Evolutionary conservation across 1,139 yeast species (phyloP), one percentile per base, ranked within the genome.

Genomic region (Kodamaea fungicola): DNA sequence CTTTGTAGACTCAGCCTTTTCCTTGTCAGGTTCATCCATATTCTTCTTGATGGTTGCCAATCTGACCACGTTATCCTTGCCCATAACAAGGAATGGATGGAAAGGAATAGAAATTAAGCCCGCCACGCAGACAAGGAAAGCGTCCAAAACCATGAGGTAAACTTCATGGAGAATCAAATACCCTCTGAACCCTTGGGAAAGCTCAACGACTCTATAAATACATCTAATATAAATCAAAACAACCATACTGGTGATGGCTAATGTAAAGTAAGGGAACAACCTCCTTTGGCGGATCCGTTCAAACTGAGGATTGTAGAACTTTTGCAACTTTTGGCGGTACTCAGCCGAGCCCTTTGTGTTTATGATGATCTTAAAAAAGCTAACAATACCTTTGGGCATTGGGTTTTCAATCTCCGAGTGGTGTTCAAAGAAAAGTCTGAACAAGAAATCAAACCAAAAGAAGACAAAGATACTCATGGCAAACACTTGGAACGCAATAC

Each of bases 111-210:
- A 60, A 3, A 74, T 45, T 2, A 72, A 35, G 5, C 73, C 73
- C 5, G 67, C 62, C 27, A 67, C 49, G 3, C 69, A 63, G 50
- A 87, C 71, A 87, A 87, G 79, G 21, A 83, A 55, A 0, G 89
- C 86, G 54, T 92, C 97, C 32, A 90, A 70, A 7, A 80, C 76
- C 71, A 90, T 73, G 48, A 90, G 74, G 58, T 74, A 88, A 26
- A 73, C 72, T 60, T 92, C 97, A 50, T 80, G 81, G 1, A 65
- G 61, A 40, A 87, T 81, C 46, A 89, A 66, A 44, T 68, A 74
- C 0, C 96, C 95, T 4, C 51, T 37, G 79, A 89, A 89, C 10
- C 97, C 96, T 51, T 82, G 77, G 3, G 83, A 67, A 42, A 89
- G 71, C 58, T 90, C 97, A 13, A 80, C 76, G 38, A 88, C 80